phyloP scores from a whole-genome alignment of 2,329 filamentous ascomycete genomes.

The Daldinia sp. region DNA sequence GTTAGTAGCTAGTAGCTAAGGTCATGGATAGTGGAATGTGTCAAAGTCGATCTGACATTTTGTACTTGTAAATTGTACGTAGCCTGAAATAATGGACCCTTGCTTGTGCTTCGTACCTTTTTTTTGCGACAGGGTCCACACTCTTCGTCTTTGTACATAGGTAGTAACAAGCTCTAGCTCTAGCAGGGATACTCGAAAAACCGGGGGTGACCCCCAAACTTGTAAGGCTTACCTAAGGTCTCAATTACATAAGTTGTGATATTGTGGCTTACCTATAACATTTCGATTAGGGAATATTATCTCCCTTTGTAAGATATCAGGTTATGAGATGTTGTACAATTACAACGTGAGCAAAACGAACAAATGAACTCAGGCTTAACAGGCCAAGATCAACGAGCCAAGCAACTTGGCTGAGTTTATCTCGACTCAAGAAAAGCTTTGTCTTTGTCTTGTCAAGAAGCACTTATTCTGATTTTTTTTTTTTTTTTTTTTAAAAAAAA shows the following conservation, averaged over 20 bases:
- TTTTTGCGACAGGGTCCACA: constrained; percentile 2
- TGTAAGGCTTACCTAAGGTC: neutral
- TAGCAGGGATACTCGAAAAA: neutral
- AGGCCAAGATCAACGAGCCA: constrained; percentile 9
- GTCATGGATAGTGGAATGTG: constrained; percentile 41
- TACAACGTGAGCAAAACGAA: constrained; percentile 2
- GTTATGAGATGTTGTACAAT: constrained; percentile 1
- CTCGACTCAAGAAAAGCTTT: constrained; percentile 8
- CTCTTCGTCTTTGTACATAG: no score
- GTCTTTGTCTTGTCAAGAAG: neutral
- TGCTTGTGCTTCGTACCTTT: neutral
- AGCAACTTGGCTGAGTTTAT: constrained; percentile 27
- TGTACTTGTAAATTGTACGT: neutral
- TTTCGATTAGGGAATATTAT: constrained; percentile 1
- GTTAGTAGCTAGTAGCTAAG: constrained; percentile 1
- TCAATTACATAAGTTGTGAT: neutral
- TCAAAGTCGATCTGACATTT: constrained; percentile 1
- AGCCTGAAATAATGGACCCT: neutral
- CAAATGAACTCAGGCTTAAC: neutral
- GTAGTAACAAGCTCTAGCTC: no score
- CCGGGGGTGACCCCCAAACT: neutral
- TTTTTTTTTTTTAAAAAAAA: no score
- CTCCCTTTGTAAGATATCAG: neutral
- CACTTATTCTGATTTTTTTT: neutral
- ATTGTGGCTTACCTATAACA: neutral